Base-by-base conservation (phyloP, 805 yeast genomes). In the Candida insectorum region DNA sequence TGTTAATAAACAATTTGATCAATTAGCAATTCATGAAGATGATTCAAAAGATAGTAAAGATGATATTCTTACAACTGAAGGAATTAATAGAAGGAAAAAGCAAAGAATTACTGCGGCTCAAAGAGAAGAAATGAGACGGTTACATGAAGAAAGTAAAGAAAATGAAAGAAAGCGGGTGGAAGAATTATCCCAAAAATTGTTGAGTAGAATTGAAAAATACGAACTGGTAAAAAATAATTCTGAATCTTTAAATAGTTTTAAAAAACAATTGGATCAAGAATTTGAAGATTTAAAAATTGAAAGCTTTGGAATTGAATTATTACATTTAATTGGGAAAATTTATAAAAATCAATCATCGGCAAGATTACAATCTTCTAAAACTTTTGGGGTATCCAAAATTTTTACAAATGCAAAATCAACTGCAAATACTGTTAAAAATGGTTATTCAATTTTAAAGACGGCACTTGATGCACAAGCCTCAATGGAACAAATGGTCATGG, bases 261-360 rank as follows among this genome's bases (percentile, higher is more conserved):
- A 56, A n/a, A 48, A 49, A 9, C 77, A 77, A 44, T 62, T 85
- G 18, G 58, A 62, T 24, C 63, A 65, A 34, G 93, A 85, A 51
- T 75, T 84, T 27, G 89, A 84, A 45, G 84, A 84, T 41, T 66
- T 93, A 53, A 93, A 93, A 58, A 77, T 87, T 73, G 98, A 93
- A 68, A 85, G 96, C 34, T 93, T 93, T 63, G 99, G 99, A 10
- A 61, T 91, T 31, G 95, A 91, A 60, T 69, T 93, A 31, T 65
- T 91, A 44, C 88, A 82, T 45, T 65, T 91, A 13, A 82, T 93
- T 41, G 97, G 97, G 13, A 73, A 73, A 40, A 75, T 85, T 4
- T 93, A 93, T 59, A 71, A 71, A 36, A 68, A 74, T 22, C 87
- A 87, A 51, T 95, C 94, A 2, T 68, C 75, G 37, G 85, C 84